These are phyloP conservation scores for Globisporangium spinosum DNA, from an alignment of 352 stramenopile species.

Conservation along the genomic window DNA sequence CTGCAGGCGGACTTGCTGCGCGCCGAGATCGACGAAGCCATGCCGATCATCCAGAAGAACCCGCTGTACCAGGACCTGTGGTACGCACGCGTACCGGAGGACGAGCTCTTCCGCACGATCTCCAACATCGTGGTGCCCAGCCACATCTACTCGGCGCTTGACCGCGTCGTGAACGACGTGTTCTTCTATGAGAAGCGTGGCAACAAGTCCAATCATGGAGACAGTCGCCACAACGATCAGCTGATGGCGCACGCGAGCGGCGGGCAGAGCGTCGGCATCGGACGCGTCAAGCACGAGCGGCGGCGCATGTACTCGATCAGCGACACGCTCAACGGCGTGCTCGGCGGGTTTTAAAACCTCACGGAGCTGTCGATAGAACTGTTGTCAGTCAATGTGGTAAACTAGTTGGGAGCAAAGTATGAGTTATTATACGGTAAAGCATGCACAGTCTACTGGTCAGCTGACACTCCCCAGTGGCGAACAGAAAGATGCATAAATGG, in stretches of 20 bases:
- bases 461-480: neutral
- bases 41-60: slow-evolving; percentile 73
- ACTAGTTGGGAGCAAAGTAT: neutral
- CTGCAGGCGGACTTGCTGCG: slow-evolving; percentile 46
- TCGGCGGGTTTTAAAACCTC: slow-evolving; percentile 51
- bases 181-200: slow-evolving; percentile 82
- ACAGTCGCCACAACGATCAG: slow-evolving; percentile 10
- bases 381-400: neutral
- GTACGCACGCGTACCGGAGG: slow-evolving; percentile 52
- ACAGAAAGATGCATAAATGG: neutral
- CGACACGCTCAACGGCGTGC: slow-evolving; percentile 67
- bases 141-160: slow-evolving; percentile 63
- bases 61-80: slow-evolving; percentile 60
- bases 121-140: slow-evolving; percentile 56
- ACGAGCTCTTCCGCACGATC: slow-evolving; percentile 68
- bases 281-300: slow-evolving; percentile 62
- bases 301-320: slow-evolving; percentile 75
- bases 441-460: neutral
- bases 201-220: slow-evolving; percentile 19
- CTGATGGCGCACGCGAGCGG: slow-evolving; percentile 39
- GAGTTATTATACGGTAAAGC: neutral
- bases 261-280: slow-evolving; percentile 65
- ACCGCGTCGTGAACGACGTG: slow-evolving; percentile 78
- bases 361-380: neutral
- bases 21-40: slow-evolving; percentile 67